phyloP scores from a whole-genome alignment of 495 filamentous ascomycete genomes.

The Gamarada debralockiae region DNA sequence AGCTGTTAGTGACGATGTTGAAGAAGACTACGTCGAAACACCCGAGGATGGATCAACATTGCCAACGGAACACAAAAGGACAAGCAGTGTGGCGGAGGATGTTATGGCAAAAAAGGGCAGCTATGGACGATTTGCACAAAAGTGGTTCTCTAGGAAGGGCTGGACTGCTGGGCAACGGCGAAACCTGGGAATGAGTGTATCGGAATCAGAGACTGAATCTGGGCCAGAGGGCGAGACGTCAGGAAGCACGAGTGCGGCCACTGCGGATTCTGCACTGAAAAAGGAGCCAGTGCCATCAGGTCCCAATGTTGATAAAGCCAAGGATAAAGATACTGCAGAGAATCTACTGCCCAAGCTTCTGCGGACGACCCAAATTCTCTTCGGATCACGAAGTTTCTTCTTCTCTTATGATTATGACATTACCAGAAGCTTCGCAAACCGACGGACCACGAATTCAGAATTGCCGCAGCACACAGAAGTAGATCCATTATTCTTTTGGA shows the following conservation, averaged over 20 bases:
- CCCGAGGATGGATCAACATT: not conserved
- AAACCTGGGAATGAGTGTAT: conserved; percentile 22
- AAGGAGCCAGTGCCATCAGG: not conserved
- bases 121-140: conserved; percentile 83
- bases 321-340: conserved; percentile 23
- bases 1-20: conserved; percentile 26
- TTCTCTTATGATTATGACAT: conserved; percentile 81
- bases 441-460: conserved; percentile 13
- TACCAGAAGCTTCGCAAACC: conserved; percentile 57
- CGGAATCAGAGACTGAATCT: conserved; percentile 1
- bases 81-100: conserved; percentile 57
- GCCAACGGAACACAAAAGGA: conserved; percentile 14
- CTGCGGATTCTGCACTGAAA: not conserved
- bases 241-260: not conserved
- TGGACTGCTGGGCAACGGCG: conserved; percentile 44
- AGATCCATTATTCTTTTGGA: conserved; percentile 92
- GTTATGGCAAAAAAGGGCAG: conserved; percentile 72
- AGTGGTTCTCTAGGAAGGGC: conserved; percentile 82
- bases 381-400: conserved; percentile 82
- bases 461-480: conserved; percentile 65
- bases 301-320: conserved; percentile 23
- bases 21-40: conserved; percentile 14
- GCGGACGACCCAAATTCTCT: conserved; percentile 73
- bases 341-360: conserved; percentile 76
- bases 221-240: not conserved